Evolutionary conservation across 2,329 filamentous ascomycete genomes (phyloP), one percentile per base, ranked within the genome.

Genomic region (Trichoderma pleuroti): DNA sequence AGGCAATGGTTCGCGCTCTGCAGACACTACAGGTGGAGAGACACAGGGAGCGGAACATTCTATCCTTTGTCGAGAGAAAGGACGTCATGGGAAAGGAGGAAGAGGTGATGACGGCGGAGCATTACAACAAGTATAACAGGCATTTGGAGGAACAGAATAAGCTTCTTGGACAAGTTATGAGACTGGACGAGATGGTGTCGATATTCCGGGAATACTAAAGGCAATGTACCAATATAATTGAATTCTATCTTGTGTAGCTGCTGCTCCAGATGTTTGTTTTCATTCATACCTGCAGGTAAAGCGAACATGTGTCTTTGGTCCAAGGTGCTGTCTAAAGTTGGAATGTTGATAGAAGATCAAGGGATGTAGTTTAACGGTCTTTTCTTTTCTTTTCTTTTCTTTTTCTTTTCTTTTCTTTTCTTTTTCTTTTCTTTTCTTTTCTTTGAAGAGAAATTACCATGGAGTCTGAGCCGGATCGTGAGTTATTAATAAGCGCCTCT

Each of bases 81-180:
- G 95, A 98, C 79, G 93, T 98, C 30, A 90, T 92, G 76, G 93
- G 93, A 5, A 90, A 92, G 73, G 93, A 97, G 80, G 90, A 96
- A 76, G 90, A 93, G 72, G 92, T 92, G 77, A 87, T 98, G 74
- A 91, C 88, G 34, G 86, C 89, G 42, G 88, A 89, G 67, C 93
- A 98, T 77, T 88, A 93, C 78, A 87, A 88, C 75, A 84, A 86
- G 76, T 88, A 90, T 73, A 83, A 85, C 70, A 81, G 81, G 57
- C 87, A 89, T 76, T 83, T 91, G 73, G 87, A 87, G 46, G 83
- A 94, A 72, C 88, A 91, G 77, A 89, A 91, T 76, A 91, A 91
- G 82, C 83, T 99, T 49, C 83, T 97, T 42, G 89, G 90, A 1
- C 93, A 98, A 81, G 85, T 98, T 12, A 88, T 88, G 78, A 87